Base-by-base conservation (phyloP, 1,139 yeast species). In the Kazachstania sp. region DNA sequence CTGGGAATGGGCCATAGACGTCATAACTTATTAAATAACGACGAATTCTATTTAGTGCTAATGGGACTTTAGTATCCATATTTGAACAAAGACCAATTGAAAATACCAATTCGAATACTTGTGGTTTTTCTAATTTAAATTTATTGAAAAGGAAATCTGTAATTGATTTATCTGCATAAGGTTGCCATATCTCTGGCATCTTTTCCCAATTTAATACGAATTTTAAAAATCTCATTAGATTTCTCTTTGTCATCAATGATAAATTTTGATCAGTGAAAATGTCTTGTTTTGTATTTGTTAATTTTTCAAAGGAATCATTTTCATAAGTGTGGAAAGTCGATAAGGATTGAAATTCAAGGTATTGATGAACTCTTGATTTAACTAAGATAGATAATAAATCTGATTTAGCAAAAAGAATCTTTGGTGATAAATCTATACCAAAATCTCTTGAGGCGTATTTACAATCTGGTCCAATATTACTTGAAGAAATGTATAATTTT, bases 1-100 rank as follows among this genome's bases (percentile, higher is more conserved):
- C 94, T 1, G 98, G 97, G 74, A 92, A 94, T 55, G 81, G 83
- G 11, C 98, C 98, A 65, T 88, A 92, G 11, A 90, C 86, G 57
- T 90, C 95, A 60, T 87, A 81, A n/a, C 96, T 86, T 15, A 79
- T 71, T 53, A 92, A 70, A 62, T 87, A 92, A 49, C 97, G 76
- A 64, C 84, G 83, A 51, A 92, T 87, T 56, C 94, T 77, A 16
- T 83, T 76, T 44, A 92, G 67, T 0, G 95, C 97, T 51, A 77
- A 81, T 1, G 83, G 79, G 1, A 95, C 82, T 34, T 74, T 71
- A 3, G 85, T 79, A 23, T 75, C 68, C 29, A 78, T 70, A 50
- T 74, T 72, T 44, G 79, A 74, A 56, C 92, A 81, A 47, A 90
- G 74, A 2, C 97, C 97, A 55, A 94, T 81, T 0, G 97, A 83